Conservation (phyloP, 2,329 filamentous ascomycete genomes). For the Byssothecium circinans region DNA sequence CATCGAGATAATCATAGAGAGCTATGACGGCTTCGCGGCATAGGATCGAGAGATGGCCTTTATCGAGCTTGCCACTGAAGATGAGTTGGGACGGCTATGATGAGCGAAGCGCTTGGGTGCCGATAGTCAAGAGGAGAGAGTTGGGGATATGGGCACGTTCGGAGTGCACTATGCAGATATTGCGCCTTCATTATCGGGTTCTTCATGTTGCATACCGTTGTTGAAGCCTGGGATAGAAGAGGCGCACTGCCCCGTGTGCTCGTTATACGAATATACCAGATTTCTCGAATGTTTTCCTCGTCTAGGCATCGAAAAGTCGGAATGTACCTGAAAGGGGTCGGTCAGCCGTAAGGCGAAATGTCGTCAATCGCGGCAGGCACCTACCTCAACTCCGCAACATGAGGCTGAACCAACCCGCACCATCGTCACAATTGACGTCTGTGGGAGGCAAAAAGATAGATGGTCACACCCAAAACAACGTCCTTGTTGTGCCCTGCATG, state of each 20-base stretch:
- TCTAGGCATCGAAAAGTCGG: no score
- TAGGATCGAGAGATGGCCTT: no score
- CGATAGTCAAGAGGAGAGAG: no score
- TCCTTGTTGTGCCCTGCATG: slow-evolving; percentile 9
- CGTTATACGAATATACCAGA: no score
- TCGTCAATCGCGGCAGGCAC: not conserved
- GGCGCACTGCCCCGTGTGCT: not conserved
- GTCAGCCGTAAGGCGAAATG: not conserved
- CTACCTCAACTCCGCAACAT: not conserved
- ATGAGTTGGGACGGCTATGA: no score
- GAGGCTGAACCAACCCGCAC: not conserved
- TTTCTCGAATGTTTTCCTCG: no score
- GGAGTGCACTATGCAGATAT: not conserved
- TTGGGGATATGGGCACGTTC: no score
- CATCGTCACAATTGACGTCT: slow-evolving; percentile 10
- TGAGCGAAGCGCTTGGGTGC: no score
- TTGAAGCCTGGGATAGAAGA: not conserved
- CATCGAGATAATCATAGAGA: no score
- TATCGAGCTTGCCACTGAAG: no score
- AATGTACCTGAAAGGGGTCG: no score
- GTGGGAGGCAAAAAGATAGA: slow-evolving; percentile 1
- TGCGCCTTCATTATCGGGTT: not conserved
- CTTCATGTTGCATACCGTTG: not conserved
- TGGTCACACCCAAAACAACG: not conserved
- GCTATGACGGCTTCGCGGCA: no score